Evolutionary conservation across 805 yeast genomes (phyloP).

Genomic region (Candida schatavii): DNA sequence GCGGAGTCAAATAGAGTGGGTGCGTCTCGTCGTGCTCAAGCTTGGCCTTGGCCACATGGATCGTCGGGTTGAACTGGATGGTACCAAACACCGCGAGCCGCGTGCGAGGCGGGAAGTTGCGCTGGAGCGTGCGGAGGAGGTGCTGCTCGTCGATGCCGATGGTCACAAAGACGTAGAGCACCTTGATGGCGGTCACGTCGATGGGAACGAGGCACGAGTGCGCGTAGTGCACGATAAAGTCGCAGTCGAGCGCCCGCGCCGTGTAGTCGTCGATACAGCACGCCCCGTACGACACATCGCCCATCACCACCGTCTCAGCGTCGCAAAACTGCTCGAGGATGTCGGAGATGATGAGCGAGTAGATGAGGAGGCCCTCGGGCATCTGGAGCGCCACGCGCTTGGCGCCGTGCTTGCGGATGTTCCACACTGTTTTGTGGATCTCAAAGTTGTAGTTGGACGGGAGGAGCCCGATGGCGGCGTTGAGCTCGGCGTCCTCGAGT

Average conservation of each 20-base stretch:
- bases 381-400: slow-evolving; percentile 89
- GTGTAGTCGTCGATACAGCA: slow-evolving; percentile 97
- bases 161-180: slow-evolving; percentile 92
- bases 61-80: slow-evolving; percentile 93
- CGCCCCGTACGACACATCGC: slow-evolving; percentile 98
- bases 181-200: slow-evolving; percentile 86
- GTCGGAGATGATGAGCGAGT: slow-evolving; percentile 86
- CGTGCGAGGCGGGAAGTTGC: slow-evolving; percentile 63
- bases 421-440: slow-evolving; percentile 94
- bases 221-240: slow-evolving; percentile 92
- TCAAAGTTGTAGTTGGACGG: slow-evolving; percentile 96
- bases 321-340: slow-evolving; percentile 87
- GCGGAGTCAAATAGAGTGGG: slow-evolving; percentile 67
- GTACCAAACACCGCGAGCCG: slow-evolving; percentile 88
- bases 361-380: slow-evolving; percentile 95
- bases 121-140: slow-evolving; percentile 67
- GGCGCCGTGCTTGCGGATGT: slow-evolving; percentile 70
- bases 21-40: slow-evolving; percentile 49
- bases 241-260: slow-evolving; percentile 90
- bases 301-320: slow-evolving; percentile 91
- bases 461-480: slow-evolving; percentile 73
- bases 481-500: slow-evolving; percentile 73
- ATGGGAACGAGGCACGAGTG: slow-evolving; percentile 96
- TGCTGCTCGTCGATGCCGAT: slow-evolving; percentile 85
- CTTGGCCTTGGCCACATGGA: slow-evolving; percentile 70